Evolutionary conservation across 352 stramenopile genomes (phyloP).

Genomic region (Globisporangium acanthophoron): DNA sequence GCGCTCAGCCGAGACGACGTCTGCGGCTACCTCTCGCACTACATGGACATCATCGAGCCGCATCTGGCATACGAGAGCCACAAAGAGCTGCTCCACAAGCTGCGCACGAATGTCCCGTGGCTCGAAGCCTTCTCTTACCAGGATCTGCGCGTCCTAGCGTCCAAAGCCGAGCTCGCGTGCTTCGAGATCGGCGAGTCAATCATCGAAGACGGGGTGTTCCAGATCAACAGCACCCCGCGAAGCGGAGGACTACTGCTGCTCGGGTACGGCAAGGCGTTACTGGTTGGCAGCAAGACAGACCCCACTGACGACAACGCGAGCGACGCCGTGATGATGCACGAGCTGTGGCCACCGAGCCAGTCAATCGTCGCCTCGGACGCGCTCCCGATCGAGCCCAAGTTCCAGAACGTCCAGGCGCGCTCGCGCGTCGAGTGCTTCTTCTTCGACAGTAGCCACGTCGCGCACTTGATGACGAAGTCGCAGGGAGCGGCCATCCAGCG

Average conservation of each 20-base stretch:
- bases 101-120: conserved; percentile 38
- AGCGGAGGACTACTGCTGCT: conserved; percentile 28
- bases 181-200: conserved; percentile 41
- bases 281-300: conserved; percentile 16
- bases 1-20: conserved; percentile 50
- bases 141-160: conserved; percentile 43
- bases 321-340: conserved; percentile 12
- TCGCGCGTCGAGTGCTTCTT: conserved; percentile 55
- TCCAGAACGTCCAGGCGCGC: conserved; percentile 30
- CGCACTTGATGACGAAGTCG: conserved; percentile 5
- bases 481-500: conserved; percentile 7
- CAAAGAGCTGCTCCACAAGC: conserved; percentile 41
- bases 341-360: conserved; percentile 29
- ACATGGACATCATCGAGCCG: conserved; percentile 61
- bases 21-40: conserved; percentile 50
- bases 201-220: conserved; percentile 29
- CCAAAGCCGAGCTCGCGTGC: conserved; percentile 31
- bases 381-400: conserved; percentile 14
- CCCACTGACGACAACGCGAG: conserved; percentile 6
- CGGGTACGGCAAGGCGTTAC: conserved; percentile 19
- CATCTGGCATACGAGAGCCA: conserved; percentile 49
- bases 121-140: conserved; percentile 38
- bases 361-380: conserved; percentile 21
- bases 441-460: conserved; percentile 31
- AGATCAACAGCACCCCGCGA: conserved; percentile 16